Percentiles rank a stretch among this genome's conserved stretches.
Evolutionary conservation across 306 rosid species (phyloP).

Genomic region (Purshia tridentata): DNA sequence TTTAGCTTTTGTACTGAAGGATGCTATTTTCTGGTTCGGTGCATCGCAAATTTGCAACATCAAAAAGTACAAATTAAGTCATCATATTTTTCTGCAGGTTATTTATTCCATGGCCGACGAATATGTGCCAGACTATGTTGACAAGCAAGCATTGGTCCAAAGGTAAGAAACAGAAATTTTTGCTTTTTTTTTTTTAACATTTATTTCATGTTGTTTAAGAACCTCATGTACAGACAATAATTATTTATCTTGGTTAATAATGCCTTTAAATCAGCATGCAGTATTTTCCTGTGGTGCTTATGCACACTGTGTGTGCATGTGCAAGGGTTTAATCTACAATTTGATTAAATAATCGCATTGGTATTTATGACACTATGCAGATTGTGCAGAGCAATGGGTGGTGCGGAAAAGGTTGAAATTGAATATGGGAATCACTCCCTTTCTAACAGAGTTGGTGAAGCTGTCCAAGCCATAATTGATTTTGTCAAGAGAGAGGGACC

Average conservation of each 20-base stretch:
- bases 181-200: neutral
- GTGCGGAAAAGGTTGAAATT: slow-evolving; percentile 87
- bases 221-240: neutral
- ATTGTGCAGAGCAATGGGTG: slow-evolving; percentile 93
- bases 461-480: slow-evolving; percentile 73
- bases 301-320: neutral
- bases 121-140: slow-evolving; percentile 92
- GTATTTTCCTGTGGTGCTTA: neutral
- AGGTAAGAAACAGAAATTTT: slow-evolving; percentile 52
- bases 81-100: slow-evolving; percentile 51
- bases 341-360: slow-evolving; percentile 5
- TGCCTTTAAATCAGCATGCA: neutral
- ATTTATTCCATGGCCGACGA: slow-evolving; percentile 94
- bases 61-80: neutral
- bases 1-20: neutral
- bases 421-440: slow-evolving; percentile 94
- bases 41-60: slow-evolving; percentile 3
- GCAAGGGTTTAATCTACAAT: neutral
- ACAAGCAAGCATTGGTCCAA: slow-evolving; percentile 78
- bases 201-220: neutral
- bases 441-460: slow-evolving; percentile 84
- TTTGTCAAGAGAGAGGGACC: slow-evolving; percentile 89
- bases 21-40: neutral
- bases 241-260: neutral
- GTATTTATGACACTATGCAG: slow-evolving; percentile 47